A percentile compares a stretch with the other conserved stretches of the same genome.
These are phyloP conservation scores for Allium cepa DNA, from an alignment of 106 monocot species.

Conservation along the genomic window DNA sequence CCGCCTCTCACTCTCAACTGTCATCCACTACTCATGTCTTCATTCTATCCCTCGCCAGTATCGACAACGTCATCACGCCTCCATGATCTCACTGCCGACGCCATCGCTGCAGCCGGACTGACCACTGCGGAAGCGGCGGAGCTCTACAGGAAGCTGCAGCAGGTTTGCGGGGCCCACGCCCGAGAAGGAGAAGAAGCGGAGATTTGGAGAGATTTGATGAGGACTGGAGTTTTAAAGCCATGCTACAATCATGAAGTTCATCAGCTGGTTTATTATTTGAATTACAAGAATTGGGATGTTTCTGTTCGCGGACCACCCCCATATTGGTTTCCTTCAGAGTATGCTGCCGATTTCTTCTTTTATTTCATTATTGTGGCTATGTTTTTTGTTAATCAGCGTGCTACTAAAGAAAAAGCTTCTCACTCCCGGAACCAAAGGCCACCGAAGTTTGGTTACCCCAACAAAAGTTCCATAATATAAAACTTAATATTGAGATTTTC, in stretches of 20 bases:
- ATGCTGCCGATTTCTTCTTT: background rate
- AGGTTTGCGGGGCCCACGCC: background rate
- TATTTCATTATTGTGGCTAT: background rate
- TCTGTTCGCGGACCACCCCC: slow-evolving; percentile 61
- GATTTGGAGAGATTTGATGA: slow-evolving; percentile 36
- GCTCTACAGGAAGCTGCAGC: slow-evolving; percentile 29
- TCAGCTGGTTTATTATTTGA: slow-evolving; percentile 81
- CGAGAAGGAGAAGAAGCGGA: slow-evolving; percentile 20
- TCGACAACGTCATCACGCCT: slow-evolving; percentile 9
- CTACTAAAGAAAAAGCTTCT: too few species aligned
- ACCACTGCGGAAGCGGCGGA: slow-evolving; percentile 23
- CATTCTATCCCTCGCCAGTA: background rate
- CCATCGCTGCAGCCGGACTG: slow-evolving; percentile 41
- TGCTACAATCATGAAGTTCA: slow-evolving; percentile 65
- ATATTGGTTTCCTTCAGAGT: slow-evolving; percentile 89
- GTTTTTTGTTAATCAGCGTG: too few species aligned
- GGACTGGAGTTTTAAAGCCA: slow-evolving; percentile 45
- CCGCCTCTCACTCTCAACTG: background rate
- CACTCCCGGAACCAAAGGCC: too few species aligned
- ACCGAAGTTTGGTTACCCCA: too few species aligned
- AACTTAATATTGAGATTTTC: too few species aligned
- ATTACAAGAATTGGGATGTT: slow-evolving; percentile 57
- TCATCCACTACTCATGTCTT: background rate
- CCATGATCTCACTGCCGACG: slow-evolving; percentile 42
- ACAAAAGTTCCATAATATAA: too few species aligned